Evolutionary conservation across 306 rosid species (phyloP).

Genomic region (Inga leiocalycina): DNA sequence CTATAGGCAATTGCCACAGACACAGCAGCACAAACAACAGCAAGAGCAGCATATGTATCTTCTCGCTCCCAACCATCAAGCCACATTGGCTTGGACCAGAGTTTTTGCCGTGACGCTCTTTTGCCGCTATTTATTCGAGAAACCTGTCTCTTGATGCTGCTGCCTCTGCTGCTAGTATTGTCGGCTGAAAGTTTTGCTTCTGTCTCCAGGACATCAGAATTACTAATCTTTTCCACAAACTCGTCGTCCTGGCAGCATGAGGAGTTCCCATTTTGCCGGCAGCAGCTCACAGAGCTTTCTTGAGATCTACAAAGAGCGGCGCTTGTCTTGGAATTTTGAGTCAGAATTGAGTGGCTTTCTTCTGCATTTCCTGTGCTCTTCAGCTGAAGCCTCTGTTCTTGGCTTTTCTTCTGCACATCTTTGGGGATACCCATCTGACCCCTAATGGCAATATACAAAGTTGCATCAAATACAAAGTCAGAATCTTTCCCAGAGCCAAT

Average conservation of each 20-base stretch:
- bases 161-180: constrained; percentile 38
- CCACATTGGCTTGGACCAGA: constrained; percentile 72
- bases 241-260: constrained; percentile 54
- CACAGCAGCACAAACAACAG: constrained; percentile 80
- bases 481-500: not conserved
- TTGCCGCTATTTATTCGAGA: constrained; percentile 55
- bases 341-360: constrained; percentile 15
- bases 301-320: constrained; percentile 29
- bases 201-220: constrained; percentile 42
- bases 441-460: constrained; percentile 39
- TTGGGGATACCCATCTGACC: constrained; percentile 94
- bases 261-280: constrained; percentile 45
- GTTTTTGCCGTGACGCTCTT: constrained; percentile 51
- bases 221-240: constrained; percentile 35
- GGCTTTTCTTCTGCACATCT: constrained; percentile 63
- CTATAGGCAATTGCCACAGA: constrained; percentile 80
- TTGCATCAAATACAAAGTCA: constrained; percentile 15
- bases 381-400: constrained; percentile 58
- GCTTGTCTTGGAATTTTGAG: constrained; percentile 30
- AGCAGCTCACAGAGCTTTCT: constrained; percentile 22
- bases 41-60: constrained; percentile 82
- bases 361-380: constrained; percentile 36
- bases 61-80: constrained; percentile 88
- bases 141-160: constrained; percentile 25
- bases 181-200: constrained; percentile 46